Conservation (phyloP, 306 rosid genomes). For the Dalbergia cultrata region DNA sequence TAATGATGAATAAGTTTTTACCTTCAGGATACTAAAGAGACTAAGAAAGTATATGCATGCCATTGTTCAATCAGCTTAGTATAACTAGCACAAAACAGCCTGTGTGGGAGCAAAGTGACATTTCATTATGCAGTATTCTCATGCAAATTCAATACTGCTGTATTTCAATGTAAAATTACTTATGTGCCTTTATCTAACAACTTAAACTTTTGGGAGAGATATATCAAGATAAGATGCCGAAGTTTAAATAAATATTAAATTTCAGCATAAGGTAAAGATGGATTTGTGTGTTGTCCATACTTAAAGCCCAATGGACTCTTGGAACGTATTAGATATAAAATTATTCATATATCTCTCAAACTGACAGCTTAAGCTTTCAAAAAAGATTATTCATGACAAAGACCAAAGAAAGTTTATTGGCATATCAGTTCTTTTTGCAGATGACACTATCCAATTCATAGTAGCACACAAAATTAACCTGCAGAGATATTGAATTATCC, state of each 20-base stretch:
- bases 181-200: too few relatives aligned
- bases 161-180: too few relatives aligned
- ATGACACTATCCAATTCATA: constrained; percentile 18
- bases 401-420: neutral
- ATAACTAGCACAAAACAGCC: neutral
- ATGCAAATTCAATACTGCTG: neutral
- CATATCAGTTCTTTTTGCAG: neutral
- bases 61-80: neutral
- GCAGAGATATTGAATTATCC: neutral
- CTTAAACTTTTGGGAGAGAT: too few relatives aligned
- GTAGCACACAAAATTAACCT: constrained; percentile 29
- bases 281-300: too few relatives aligned
- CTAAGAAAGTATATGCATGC: neutral
- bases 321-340: too few relatives aligned
- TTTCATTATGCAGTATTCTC: neutral
- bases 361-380: too few relatives aligned
- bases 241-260: too few relatives aligned
- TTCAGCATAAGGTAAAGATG: too few relatives aligned
- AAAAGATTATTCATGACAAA: neutral
- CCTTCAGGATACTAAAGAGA: constrained; percentile 31
- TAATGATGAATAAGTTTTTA: constrained; percentile 44
- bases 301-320: too few relatives aligned
- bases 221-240: too few relatives aligned
- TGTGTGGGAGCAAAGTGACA: neutral
- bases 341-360: too few relatives aligned